Base-by-base conservation (phyloP, 148 eudicot genomes). In the Euryodendron excelsum region DNA sequence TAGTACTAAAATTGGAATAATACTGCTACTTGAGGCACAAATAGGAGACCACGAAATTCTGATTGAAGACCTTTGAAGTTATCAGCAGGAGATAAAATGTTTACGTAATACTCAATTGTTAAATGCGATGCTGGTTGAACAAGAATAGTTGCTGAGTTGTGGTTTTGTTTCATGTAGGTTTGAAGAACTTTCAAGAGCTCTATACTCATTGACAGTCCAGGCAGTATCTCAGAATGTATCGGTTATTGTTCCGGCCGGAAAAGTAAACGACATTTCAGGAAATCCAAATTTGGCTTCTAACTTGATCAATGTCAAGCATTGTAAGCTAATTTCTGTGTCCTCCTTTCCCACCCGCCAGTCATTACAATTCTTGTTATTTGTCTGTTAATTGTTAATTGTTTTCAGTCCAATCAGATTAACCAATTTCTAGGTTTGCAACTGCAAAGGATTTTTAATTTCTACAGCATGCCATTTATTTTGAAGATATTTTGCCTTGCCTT, bases 161-260 rank as follows among this genome's bases (percentile, higher is more conserved):
- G 45, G 13, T 48, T 48, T 66, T 77, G 44, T 5, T 34, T 21
- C 13, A 3, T 52, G 62, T 65, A 77, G 79, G 66, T 65, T 77
- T 77, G 72, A 77, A 65, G 73, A 77, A 65, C 72, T 31, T 52
- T 77, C 79, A 52, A 77, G 72, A 66, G 79, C 79, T 52, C 73
- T 77, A 25, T 77, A 77, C 79, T 47, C 63, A 27, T 34, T 77
- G 60, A 77, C 79, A 23, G 79, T 77, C 79, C 62, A 67, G 47
- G 63, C 64, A 77, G 73, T 47, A 13, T 77, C 73, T 28, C 65
- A 52, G 73, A 36, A 77, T 10, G 2, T 77, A 77, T 48, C 48
- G 7, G 48, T 77, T 2, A 31, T 12, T n/a, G 63, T 77, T 77
- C 79, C 72, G 13, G 72, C 72, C 10, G 63, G 34, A 65, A 45